Evolutionary conservation across 2,329 filamentous ascomycete species (phyloP).

Genomic region (Sordariomycetes sp.): DNA sequence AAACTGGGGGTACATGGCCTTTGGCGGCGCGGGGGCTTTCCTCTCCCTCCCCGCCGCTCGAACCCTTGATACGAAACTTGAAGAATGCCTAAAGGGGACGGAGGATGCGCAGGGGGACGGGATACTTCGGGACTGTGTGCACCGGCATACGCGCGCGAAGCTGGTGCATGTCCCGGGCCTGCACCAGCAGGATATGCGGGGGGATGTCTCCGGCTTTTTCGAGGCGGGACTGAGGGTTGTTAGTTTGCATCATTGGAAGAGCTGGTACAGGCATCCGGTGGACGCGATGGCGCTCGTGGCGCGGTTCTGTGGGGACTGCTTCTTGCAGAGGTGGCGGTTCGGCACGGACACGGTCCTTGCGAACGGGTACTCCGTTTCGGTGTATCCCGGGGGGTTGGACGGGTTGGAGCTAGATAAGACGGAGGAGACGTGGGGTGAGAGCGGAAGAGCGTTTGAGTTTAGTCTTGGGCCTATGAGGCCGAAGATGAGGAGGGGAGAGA

Average conservation of each 20-base stretch:
- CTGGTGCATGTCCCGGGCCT: slow-evolving; percentile 42
- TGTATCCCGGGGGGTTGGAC: slow-evolving; percentile 27
- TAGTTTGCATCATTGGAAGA: slow-evolving; percentile 51
- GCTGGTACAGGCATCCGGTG: slow-evolving; percentile 39
- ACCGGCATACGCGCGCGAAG: slow-evolving; percentile 35
- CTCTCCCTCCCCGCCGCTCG: slow-evolving; percentile 36
- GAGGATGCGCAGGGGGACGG: slow-evolving; percentile 32
- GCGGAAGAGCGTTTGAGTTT: slow-evolving; percentile 33
- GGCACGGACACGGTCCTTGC: slow-evolving; percentile 33
- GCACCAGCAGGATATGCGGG: slow-evolving; percentile 41
- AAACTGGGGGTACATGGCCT: slow-evolving; percentile 44
- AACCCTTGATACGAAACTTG: slow-evolving; percentile 30
- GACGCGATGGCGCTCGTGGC: slow-evolving; percentile 33
- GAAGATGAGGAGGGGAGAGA: slow-evolving; percentile 21
- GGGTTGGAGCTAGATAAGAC: slow-evolving; percentile 27
- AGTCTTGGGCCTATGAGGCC: slow-evolving; percentile 37
- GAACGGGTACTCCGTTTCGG: slow-evolving; percentile 44
- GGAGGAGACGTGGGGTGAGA: slow-evolving; percentile 39
- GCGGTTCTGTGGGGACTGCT: slow-evolving; percentile 42
- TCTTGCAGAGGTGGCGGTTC: slow-evolving; percentile 41
- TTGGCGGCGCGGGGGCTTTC: slow-evolving; percentile 47
- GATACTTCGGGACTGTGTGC: slow-evolving; percentile 43
- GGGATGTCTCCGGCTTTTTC: slow-evolving; percentile 45
- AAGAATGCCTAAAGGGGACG: slow-evolving; percentile 25
- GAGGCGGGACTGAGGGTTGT: slow-evolving; percentile 40